Percentiles rank a stretch among this genome's conserved stretches.
Conservation (phyloP, 2,329 filamentous ascomycete genomes). For the Epichloe typhina region DNA sequence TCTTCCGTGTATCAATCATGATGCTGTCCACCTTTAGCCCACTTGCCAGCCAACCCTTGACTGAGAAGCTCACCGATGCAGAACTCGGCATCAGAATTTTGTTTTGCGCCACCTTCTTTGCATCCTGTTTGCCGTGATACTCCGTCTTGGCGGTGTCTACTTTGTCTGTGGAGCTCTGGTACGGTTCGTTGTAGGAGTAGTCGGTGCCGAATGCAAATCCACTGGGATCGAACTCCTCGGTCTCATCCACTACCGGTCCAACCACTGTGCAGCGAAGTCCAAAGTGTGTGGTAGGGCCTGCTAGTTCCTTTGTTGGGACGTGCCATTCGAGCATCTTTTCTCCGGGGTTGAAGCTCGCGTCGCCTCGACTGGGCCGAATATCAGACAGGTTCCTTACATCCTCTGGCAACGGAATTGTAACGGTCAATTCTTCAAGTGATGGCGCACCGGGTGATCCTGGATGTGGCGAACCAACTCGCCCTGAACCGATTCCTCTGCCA, state of each 20-base stretch:
- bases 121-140: slow-evolving; percentile 33
- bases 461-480: slow-evolving; percentile 27
- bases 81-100: slow-evolving; percentile 70
- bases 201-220: slow-evolving; percentile 39
- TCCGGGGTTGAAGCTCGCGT: slow-evolving; percentile 66
- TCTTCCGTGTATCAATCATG: slow-evolving; percentile 61
- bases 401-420: slow-evolving; percentile 66
- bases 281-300: slow-evolving; percentile 52
- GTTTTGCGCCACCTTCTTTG: slow-evolving; percentile 50
- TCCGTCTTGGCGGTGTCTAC: slow-evolving; percentile 17
- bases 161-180: slow-evolving; percentile 33
- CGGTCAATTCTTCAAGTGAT: slow-evolving; percentile 59
- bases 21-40: slow-evolving; percentile 57
- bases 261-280: slow-evolving; percentile 70
- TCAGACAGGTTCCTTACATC: slow-evolving; percentile 75
- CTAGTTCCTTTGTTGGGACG: slow-evolving; percentile 64
- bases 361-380: slow-evolving; percentile 66
- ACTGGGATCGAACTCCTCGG: slow-evolving; percentile 33
- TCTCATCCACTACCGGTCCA: slow-evolving; percentile 41
- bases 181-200: slow-evolving; percentile 42
- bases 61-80: slow-evolving; percentile 57
- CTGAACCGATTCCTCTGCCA: slow-evolving; percentile 29
- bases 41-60: slow-evolving; percentile 56
- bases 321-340: slow-evolving; percentile 71
- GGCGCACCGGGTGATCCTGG: slow-evolving; percentile 45